These are phyloP conservation scores for Xenosphaeropsis pyriputrescens DNA, from an alignment of 2,329 filamentous ascomycete species.

Conservation along the genomic window DNA sequence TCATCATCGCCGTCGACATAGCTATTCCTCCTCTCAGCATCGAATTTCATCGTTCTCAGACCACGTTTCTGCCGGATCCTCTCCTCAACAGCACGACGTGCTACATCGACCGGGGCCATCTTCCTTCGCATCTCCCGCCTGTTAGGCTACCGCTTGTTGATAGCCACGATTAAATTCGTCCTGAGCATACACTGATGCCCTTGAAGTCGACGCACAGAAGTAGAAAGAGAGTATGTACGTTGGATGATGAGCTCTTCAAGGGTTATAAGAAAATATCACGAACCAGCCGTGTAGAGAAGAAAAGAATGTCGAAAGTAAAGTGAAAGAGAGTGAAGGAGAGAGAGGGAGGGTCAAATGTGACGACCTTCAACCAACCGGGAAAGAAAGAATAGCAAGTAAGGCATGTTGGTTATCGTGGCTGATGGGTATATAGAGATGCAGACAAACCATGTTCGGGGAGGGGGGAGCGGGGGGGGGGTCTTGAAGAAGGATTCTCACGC, in stretches of 20 bases:
- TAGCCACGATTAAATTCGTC: conserved; percentile 9
- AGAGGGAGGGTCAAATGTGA: conserved; percentile 3
- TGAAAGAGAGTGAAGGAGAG: conserved; percentile 7
- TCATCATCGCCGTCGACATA: conserved; percentile 1
- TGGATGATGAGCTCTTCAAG: background rate
- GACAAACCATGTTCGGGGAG: no score
- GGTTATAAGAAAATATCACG: conserved; percentile 10
- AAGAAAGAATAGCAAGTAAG: no score
- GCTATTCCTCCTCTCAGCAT: conserved; percentile 3
- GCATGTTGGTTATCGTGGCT: no score
- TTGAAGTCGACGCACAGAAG: conserved; percentile 2
- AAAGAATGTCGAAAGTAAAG: conserved; percentile 5
- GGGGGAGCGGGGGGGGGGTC: no score
- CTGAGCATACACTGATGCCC: conserved; percentile 11
- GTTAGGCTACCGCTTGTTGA: conserved; percentile 7
- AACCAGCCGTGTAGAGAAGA: conserved; percentile 17
- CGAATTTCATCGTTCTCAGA: background rate
- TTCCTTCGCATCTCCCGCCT: conserved; percentile 15
- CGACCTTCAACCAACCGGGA: background rate
- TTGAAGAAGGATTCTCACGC: no score
- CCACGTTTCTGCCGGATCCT: background rate
- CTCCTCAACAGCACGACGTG: background rate
- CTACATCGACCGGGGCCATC: conserved; percentile 16
- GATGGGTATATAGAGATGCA: no score
- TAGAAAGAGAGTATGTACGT: background rate